Conservation (phyloP, 2,329 filamentous ascomycete genomes). For the Hypomyces rosellus region DNA sequence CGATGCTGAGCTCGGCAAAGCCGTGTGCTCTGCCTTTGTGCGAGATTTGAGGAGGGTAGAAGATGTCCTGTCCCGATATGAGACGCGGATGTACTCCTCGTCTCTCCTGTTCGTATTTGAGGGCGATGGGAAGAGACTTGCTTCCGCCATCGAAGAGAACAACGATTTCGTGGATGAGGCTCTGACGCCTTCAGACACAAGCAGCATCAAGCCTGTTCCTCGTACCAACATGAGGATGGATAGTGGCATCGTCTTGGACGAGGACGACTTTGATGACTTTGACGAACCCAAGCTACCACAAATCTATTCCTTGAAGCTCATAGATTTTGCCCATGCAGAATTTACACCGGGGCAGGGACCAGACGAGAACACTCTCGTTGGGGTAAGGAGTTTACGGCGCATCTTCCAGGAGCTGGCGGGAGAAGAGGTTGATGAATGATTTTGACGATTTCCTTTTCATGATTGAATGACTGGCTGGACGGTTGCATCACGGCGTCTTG, state of each 20-base stretch:
- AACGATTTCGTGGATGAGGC: slow-evolving; percentile 47
- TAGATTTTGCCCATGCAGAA: slow-evolving; percentile 91
- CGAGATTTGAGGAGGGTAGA: slow-evolving; percentile 48
- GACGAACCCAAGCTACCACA: slow-evolving; percentile 47
- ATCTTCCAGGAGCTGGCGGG: slow-evolving; percentile 62
- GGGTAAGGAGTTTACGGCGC: slow-evolving; percentile 63
- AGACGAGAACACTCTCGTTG: slow-evolving; percentile 75
- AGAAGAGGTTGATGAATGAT: slow-evolving; percentile 17
- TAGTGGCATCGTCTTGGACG: slow-evolving; percentile 48
- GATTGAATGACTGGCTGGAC: neutral
- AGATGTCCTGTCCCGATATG: slow-evolving; percentile 46
- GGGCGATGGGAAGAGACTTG: slow-evolving; percentile 52
- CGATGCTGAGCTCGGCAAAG: slow-evolving; percentile 49
- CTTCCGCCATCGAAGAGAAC: slow-evolving; percentile 48
- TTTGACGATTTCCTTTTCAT: neutral
- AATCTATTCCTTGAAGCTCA: slow-evolving; percentile 76
- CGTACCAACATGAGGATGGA: slow-evolving; percentile 43
- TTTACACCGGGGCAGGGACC: slow-evolving; percentile 78
- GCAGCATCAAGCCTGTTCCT: slow-evolving; percentile 22
- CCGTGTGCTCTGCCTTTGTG: slow-evolving; percentile 48
- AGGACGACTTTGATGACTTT: slow-evolving; percentile 41
- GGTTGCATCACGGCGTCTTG: neutral
- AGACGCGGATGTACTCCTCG: slow-evolving; percentile 59
- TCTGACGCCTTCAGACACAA: neutral
- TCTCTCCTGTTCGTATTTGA: slow-evolving; percentile 60